Evolutionary conservation across 2,329 filamentous ascomycete species (phyloP).

Genomic region (Aspergillus luchuensis): DNA sequence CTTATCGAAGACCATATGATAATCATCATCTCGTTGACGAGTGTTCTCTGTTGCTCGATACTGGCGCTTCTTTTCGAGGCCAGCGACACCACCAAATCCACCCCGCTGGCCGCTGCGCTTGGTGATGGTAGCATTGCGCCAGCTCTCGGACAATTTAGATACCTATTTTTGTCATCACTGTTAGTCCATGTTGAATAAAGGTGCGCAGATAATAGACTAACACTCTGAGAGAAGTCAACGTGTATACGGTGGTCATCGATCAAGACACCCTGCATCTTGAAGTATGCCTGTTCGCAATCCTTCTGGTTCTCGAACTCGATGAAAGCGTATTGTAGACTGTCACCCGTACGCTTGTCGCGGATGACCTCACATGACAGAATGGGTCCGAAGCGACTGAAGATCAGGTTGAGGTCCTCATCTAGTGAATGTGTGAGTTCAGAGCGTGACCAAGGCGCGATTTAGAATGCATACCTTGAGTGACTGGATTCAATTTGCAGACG

Average conservation of each 20-base stretch:
- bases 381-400: conserved; percentile 94
- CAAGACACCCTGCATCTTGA: conserved; percentile 97
- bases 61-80: conserved; percentile 86
- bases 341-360: conserved; percentile 86
- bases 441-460: background rate
- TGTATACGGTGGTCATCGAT: conserved; percentile 98
- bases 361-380: conserved; percentile 97
- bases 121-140: conserved; percentile 80
- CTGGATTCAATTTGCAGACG: conserved; percentile 96
- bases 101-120: conserved; percentile 70
- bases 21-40: conserved; percentile 54
- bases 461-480: conserved; percentile 66
- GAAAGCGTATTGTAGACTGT: conserved; percentile 95
- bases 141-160: conserved; percentile 80
- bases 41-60: conserved; percentile 70
- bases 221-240: conserved; percentile 97
- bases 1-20: conserved; percentile 80
- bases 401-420: conserved; percentile 91
- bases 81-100: conserved; percentile 87
- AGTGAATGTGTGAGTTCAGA: conserved; percentile 9
- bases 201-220: conserved; percentile 47
- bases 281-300: conserved; percentile 92
- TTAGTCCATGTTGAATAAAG: conserved; percentile 22
- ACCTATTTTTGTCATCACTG: conserved; percentile 42
- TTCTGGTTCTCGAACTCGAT: conserved; percentile 94